Evolutionary conservation across 2,329 filamentous ascomycete species (phyloP).

Genomic region (Hypoxylon sp.): DNA sequence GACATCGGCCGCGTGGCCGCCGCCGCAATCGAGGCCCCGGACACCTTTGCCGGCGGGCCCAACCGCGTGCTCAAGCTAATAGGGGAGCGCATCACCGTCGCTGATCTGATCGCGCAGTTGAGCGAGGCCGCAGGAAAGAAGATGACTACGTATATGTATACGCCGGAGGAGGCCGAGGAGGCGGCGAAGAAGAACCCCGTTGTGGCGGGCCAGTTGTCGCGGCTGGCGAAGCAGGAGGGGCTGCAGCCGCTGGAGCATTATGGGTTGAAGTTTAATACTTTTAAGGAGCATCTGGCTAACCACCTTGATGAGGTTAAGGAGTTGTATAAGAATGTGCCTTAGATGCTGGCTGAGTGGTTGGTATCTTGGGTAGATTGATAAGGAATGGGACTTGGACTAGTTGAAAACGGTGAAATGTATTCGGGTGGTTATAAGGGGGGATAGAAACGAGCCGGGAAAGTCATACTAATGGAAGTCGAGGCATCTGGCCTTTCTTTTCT

Average conservation of each 20-base stretch:
- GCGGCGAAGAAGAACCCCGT: slow-evolving; percentile 10
- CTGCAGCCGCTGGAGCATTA: slow-evolving; percentile 8
- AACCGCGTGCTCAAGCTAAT: slow-evolving; percentile 22
- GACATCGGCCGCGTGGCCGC: slow-evolving; percentile 36
- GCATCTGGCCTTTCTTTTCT: neutral
- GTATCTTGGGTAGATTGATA: too few relatives aligned
- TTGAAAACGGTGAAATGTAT: neutral
- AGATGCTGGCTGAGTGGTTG: neutral
- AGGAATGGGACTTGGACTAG: neutral
- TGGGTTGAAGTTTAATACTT: slow-evolving; percentile 32
- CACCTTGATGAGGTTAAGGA: slow-evolving; percentile 26
- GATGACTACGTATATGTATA: slow-evolving; percentile 21
- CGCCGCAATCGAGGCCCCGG: slow-evolving; percentile 29
- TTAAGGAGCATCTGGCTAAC: slow-evolving; percentile 28
- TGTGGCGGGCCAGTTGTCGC: slow-evolving; percentile 24
- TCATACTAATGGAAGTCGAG: neutral
- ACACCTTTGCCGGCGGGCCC: slow-evolving; percentile 18
- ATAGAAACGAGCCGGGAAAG: neutral
- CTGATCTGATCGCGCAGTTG: slow-evolving; percentile 19
- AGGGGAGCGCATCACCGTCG: slow-evolving; percentile 19
- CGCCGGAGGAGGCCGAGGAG: slow-evolving; percentile 26
- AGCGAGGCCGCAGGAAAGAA: slow-evolving; percentile 31
- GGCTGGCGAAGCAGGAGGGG: neutral
- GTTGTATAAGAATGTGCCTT: slow-evolving; percentile 32
- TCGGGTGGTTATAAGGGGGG: neutral